Percentiles rank a stretch among this genome's conserved stretches.
Conservation (phyloP, 345 rosid species). For the Brassica carinata region DNA sequence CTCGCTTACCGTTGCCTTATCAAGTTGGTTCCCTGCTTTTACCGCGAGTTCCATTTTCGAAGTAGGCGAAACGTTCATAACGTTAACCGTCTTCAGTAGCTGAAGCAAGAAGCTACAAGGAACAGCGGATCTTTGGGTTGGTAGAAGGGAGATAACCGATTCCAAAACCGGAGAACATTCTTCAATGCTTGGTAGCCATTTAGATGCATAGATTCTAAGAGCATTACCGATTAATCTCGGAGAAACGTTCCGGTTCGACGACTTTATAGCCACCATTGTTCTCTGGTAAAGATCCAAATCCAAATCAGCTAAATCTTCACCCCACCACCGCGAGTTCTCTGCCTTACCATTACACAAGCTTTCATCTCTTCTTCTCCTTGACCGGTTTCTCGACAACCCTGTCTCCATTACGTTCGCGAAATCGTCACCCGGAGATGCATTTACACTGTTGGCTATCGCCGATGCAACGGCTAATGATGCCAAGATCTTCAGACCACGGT, state of each 20-base stretch:
- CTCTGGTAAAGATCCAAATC: slow-evolving; percentile 79
- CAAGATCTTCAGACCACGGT: slow-evolving; percentile 83
- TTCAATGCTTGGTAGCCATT: slow-evolving; percentile 65
- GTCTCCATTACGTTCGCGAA: slow-evolving; percentile 21
- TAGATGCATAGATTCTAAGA: slow-evolving; percentile 70
- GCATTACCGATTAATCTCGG: slow-evolving; percentile 70
- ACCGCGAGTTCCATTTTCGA: slow-evolving; percentile 76
- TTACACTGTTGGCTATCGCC: slow-evolving; percentile 67
- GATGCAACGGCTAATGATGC: slow-evolving; percentile 79
- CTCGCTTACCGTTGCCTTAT: slow-evolving; percentile 78
- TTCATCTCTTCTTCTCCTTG: slow-evolving; percentile 74
- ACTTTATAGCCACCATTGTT: slow-evolving; percentile 67
- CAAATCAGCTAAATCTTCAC: slow-evolving; percentile 86
- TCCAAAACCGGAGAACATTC: slow-evolving; percentile 56
- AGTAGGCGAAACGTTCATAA: slow-evolving; percentile 55
- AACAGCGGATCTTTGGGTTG: slow-evolving; percentile 63
- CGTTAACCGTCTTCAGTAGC: slow-evolving; percentile 67
- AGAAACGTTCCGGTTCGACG: slow-evolving; percentile 67
- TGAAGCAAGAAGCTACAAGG: slow-evolving; percentile 80
- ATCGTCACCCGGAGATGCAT: slow-evolving; percentile 58
- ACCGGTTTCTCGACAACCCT: slow-evolving; percentile 73
- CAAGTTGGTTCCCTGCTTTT: slow-evolving; percentile 75
- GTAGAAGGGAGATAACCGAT: slow-evolving; percentile 74
- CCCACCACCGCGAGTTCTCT: slow-evolving; percentile 78
- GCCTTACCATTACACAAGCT: slow-evolving; percentile 67